Evolutionary conservation across 2,329 filamentous ascomycete species (phyloP), one percentile per base, ranked within the genome.

Genomic region (Fusarium sarcochroum): DNA sequence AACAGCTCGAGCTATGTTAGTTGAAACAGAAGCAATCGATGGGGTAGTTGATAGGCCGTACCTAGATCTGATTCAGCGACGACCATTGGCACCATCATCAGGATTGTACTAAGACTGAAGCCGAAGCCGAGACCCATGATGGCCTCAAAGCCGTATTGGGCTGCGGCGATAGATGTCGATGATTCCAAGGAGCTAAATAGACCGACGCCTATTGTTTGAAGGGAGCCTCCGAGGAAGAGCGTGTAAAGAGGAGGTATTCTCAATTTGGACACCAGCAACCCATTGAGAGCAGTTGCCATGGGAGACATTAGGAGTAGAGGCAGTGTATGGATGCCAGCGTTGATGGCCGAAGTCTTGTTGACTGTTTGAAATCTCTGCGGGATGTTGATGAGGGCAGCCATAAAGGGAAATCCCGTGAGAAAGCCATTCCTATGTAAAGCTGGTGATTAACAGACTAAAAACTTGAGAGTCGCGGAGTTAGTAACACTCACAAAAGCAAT

Each of bases 61-160:
- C 66, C 53, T 30, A 68, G 40, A 14, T 68, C 55, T 14, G 21
- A 35, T 32, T 65, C 52, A 0, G 51, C 42, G 9, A 57, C 54
- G 6, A 66, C 61, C 7, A 69, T 21, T 7, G 52, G 56, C 4
- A 53, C 64, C 37, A 68, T 54, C 18, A 57, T 68, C 25, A 69
- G 32, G 5, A 69, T 54, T 6, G 66, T 68, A 3, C 56, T 63
- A 2, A 62, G 53, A 5, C 47, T 58, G 17, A 69, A 51, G 13
- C 64, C 66, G n/a, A 69, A 68, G 2, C 64, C 66, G 5, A 66
- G 14, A 11, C 64, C 66, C 64, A 69, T 68, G 3, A 68, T 30
- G 7, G 57, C 57, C 47, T 68, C 56, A 6, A 56, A 68, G 0
- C 64, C 66, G 38, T 69, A 69, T 7, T 61, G 49, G 3, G 35